These are phyloP conservation scores for Pleurotus sapidus DNA, from an alignment of 768 basidiomycete genomes.

Conservation along the genomic window DNA sequence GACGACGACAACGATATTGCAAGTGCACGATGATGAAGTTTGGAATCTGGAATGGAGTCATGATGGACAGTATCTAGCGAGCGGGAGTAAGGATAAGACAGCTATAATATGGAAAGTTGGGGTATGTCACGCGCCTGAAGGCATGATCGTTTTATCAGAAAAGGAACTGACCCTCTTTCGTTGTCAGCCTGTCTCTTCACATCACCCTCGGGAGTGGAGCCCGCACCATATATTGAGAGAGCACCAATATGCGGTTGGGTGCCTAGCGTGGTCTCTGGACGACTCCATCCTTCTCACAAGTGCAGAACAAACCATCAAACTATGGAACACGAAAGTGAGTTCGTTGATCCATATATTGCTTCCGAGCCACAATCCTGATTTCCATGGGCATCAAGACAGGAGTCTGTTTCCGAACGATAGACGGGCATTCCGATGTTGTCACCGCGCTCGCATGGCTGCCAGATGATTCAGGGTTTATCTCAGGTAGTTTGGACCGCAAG, in stretches of 20 bases:
- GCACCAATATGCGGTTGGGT: constrained; percentile 77
- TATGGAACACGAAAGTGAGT: constrained; percentile 87
- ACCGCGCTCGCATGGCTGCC: constrained; percentile 87
- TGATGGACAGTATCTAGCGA: constrained; percentile 80
- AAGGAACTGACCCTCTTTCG: constrained; percentile 6
- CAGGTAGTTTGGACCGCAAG: constrained; percentile 82
- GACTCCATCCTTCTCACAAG: constrained; percentile 81
- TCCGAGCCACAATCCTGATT: constrained; percentile 9
- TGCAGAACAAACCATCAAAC: constrained; percentile 75
- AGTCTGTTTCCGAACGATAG: constrained; percentile 59
- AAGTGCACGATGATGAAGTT: constrained; percentile 89
- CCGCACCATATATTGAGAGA: constrained; percentile 62
- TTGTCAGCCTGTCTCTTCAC: constrained; percentile 42
- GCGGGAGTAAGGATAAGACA: constrained; percentile 81
- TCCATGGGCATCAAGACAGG: constrained; percentile 55
- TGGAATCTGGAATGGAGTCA: constrained; percentile 97
- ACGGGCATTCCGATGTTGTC: constrained; percentile 78
- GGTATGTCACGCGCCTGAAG: constrained; percentile 44
- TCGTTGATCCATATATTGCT: not conserved
- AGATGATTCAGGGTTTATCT: constrained; percentile 87
- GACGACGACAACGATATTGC: constrained; percentile 79
- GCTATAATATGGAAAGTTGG: constrained; percentile 89
- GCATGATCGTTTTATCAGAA: constrained; percentile 4
- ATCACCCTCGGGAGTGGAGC: constrained; percentile 56
- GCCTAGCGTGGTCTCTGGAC: constrained; percentile 91